Evolutionary conservation across 169 alveolate species (phyloP), one percentile per base, ranked within the genome.

Genomic region (Condylostoma magnum): DNA sequence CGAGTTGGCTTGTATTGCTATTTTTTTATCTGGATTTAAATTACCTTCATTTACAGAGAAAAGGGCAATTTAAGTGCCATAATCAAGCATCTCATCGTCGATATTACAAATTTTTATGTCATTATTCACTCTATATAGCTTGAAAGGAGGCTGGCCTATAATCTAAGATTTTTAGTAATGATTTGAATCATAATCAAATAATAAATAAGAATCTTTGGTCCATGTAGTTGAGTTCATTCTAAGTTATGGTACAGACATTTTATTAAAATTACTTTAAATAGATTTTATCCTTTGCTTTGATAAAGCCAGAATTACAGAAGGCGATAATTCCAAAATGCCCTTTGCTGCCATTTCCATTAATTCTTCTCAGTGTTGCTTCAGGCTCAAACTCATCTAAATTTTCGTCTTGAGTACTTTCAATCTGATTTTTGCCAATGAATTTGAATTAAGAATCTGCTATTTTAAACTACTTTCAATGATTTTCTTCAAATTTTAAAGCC

Each of bases 321-420:
- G 57, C 54, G 27, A 36, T 31, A 2, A 60, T 1, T 12, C 71
- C 71, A 4, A 60, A 60, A 41, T 36, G 43, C 6, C 41, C 71
- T 41, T 60, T 60, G 20, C 18, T 41, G 15, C 71, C 71, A n/a
- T 41, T 28, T 15, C 71, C 71, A 31, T 60, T 52, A 10, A 38
- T n/a, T 27, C 27, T 60, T 41, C 71, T 60, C 57, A 60, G 12
- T 18, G 71, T 60, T 8, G 15, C 43, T n/a, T 38, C 25, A 6
- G 71, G 71, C 56, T 60, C 71, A n/a, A 8, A n/a, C 36, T 33
- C n/a, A n/a, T n/a, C n/a, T n/a, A n/a, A n/a, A n/a, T n/a, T n/a
- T n/a, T n/a, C n/a, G n/a, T n/a, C n/a, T n/a, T n/a, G n/a, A n/a
- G n/a, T n/a, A n/a, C n/a, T n/a, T n/a, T n/a, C n/a, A n/a, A n/a